Evolutionary conservation across 768 basidiomycete genomes (phyloP).

Genomic region (Mycena galopus): DNA sequence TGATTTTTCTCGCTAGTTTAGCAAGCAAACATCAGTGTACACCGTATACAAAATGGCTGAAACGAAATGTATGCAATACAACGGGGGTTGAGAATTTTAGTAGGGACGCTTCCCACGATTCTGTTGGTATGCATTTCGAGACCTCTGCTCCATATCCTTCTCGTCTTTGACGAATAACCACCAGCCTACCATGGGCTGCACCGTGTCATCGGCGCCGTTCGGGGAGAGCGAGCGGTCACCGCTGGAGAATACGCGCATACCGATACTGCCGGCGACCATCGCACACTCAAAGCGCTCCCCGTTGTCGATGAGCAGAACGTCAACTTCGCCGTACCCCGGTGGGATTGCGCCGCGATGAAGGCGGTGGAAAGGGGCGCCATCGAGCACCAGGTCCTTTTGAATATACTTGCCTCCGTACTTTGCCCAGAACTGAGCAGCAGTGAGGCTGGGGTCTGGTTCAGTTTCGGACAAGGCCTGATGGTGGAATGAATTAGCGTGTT

Average conservation of each 20-base stretch:
- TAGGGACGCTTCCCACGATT: too few species aligned
- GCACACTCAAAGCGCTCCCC: conserved; percentile 24
- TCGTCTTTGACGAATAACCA: conserved; percentile 43
- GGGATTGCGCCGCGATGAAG: conserved; percentile 30
- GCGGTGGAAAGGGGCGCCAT: conserved; percentile 29
- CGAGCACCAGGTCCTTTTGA: conserved; percentile 3
- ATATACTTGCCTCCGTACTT: not conserved
- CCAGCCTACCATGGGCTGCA: conserved; percentile 47
- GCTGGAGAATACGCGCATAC: conserved; percentile 27
- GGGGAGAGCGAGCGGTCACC: conserved; percentile 45
- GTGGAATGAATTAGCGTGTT: too few species aligned
- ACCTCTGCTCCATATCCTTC: not conserved
- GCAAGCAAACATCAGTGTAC: too few species aligned
- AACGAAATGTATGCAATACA: too few species aligned
- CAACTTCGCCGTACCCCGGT: conserved; percentile 31
- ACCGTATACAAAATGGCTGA: too few species aligned
- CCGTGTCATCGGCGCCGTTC: conserved; percentile 47
- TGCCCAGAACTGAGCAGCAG: not conserved
- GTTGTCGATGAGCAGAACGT: conserved; percentile 35
- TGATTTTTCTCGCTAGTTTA: too few species aligned
- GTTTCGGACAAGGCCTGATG: too few species aligned
- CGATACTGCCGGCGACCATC: conserved; percentile 36
- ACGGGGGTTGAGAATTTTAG: too few species aligned
- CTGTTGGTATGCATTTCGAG: too few species aligned
- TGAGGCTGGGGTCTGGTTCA: not conserved